These are phyloP conservation scores for Henningerozyma blattae DNA, from an alignment of 805 yeast species.

Conservation along the genomic window DNA sequence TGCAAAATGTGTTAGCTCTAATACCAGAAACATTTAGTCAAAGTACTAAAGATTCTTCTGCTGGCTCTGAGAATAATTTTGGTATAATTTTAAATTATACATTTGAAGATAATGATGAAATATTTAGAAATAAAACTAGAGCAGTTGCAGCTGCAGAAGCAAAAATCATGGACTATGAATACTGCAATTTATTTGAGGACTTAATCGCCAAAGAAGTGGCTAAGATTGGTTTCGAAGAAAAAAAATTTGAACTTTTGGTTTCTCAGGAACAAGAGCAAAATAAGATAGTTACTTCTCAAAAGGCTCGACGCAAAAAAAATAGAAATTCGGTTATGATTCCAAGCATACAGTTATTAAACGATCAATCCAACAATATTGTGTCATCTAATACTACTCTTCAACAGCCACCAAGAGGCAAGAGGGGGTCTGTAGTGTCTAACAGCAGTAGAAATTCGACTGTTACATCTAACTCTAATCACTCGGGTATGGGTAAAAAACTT, in stretches of 20 bases:
- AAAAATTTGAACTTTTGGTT: conserved; percentile 30
- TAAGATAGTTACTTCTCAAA: conserved; percentile 23
- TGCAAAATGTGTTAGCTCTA: conserved; percentile 41
- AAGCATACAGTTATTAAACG: background rate
- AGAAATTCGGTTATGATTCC: conserved; percentile 10
- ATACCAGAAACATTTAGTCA: conserved; percentile 10
- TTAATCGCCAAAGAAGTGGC: conserved; percentile 39
- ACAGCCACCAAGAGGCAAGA: conserved; percentile 8
- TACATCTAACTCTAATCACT: conserved; percentile 10
- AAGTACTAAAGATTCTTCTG: background rate
- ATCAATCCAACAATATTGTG: background rate
- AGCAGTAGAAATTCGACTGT: conserved; percentile 12
- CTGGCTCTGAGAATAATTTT: conserved; percentile 1
- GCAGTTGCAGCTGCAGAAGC: conserved; percentile 35
- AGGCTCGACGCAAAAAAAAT: conserved; percentile 13
- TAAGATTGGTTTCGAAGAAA: conserved; percentile 39
- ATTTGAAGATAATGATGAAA: conserved; percentile 21
- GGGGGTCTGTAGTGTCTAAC: conserved; percentile 14
- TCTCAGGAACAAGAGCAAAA: conserved; percentile 27
- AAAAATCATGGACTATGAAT: conserved; percentile 27
- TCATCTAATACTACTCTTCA: background rate
- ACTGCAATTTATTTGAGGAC: conserved; percentile 31
- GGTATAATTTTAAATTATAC: conserved; percentile 15
- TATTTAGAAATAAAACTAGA: conserved; percentile 16
- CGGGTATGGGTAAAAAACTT: conserved; percentile 31